Conservation (phyloP, 495 filamentous ascomycete genomes). For the Podospora conica region DNA sequence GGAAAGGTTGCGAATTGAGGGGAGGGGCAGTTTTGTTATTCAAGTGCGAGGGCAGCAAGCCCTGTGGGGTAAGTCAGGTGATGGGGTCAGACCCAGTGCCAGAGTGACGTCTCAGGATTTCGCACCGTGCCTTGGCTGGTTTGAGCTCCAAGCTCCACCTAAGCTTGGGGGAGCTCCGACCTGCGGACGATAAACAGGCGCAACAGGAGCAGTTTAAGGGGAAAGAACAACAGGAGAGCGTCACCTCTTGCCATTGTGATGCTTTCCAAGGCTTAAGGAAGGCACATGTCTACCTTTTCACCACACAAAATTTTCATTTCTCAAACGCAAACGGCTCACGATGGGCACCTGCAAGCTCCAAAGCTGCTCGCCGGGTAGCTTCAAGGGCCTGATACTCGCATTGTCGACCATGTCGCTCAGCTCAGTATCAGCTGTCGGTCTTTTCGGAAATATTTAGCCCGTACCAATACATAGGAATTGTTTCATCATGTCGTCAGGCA, state of each 20-base stretch:
- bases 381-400: neutral
- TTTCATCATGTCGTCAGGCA: neutral
- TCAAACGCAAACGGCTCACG: neutral
- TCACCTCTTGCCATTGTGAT: neutral
- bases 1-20: constrained; percentile 19
- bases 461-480: neutral
- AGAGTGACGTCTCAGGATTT: neutral
- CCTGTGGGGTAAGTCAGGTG: constrained; percentile 33
- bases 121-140: neutral
- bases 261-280: too few species aligned
- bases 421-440: neutral
- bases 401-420: neutral
- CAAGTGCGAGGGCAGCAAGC: constrained; percentile 30
- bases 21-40: constrained; percentile 25
- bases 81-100: constrained; percentile 8
- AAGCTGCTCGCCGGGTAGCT: neutral
- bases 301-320: neutral
- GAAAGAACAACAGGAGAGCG: neutral
- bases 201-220: neutral
- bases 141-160: neutral
- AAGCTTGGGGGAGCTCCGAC: constrained; percentile 14
- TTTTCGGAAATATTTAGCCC: neutral
- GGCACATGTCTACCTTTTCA: too few species aligned
- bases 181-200: neutral
- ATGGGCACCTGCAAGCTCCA: neutral